These are phyloP conservation scores for Arachis hypogaea DNA, from an alignment of 306 rosid genomes.

Conservation along the genomic window DNA sequence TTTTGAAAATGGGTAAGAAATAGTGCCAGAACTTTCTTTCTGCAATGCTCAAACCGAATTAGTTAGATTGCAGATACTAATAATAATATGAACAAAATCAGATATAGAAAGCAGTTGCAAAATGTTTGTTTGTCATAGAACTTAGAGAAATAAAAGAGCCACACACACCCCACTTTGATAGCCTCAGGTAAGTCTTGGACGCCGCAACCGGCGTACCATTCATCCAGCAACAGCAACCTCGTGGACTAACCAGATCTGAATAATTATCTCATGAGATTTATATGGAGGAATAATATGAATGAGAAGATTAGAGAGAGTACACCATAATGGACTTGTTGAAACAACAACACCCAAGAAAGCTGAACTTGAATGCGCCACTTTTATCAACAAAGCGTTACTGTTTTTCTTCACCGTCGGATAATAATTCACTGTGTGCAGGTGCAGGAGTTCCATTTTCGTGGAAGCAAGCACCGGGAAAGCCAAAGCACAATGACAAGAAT, in stretches of 20 bases:
- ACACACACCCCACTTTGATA: conserved; percentile 60
- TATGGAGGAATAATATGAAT: conserved; percentile 15
- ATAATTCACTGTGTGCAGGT: conserved; percentile 16
- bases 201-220: conserved; percentile 48
- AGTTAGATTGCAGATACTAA: background rate
- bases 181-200: conserved; percentile 77
- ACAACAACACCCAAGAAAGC: conserved; percentile 52
- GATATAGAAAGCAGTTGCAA: background rate
- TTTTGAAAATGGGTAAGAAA: no score
- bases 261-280: conserved; percentile 27
- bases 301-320: conserved; percentile 10
- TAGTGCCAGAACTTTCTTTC: no score
- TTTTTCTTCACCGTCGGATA: conserved; percentile 18
- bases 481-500: conserved; percentile 46
- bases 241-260: conserved; percentile 45
- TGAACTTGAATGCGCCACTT: conserved; percentile 75
- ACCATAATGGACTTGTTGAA: conserved; percentile 32
- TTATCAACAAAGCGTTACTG: conserved; percentile 64
- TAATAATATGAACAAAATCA: background rate
- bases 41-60: no score
- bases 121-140: conserved; percentile 27
- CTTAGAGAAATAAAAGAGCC: conserved; percentile 49
- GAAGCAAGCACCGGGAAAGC: conserved; percentile 80
- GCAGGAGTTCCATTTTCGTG: conserved; percentile 78
- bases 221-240: conserved; percentile 80